Conservation (phyloP, 768 basidiomycete genomes). For the Lactarius sanguifluus region DNA sequence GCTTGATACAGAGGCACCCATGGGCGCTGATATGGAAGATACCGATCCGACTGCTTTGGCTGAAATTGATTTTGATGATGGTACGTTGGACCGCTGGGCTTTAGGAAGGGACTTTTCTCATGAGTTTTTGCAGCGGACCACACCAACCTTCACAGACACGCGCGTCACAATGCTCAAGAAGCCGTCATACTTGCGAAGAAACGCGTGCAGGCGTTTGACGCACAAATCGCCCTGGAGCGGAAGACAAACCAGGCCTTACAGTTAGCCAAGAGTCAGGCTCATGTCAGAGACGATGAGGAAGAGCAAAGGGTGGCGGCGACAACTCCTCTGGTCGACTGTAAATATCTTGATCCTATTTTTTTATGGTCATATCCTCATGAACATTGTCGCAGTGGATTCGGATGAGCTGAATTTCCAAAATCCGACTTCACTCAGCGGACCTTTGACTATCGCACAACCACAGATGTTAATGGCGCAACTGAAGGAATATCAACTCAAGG, state of each 20-base stretch:
- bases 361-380: neutral
- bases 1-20: slow-evolving; percentile 45
- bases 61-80: slow-evolving; percentile 90
- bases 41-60: slow-evolving; percentile 52
- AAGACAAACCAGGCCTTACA: slow-evolving; percentile 77
- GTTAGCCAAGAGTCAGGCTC: slow-evolving; percentile 56
- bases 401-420: slow-evolving; percentile 99
- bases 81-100: slow-evolving; percentile 42
- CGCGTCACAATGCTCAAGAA: slow-evolving; percentile 85
- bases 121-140: slow-evolving; percentile 64
- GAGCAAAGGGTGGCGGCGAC: slow-evolving; percentile 33
- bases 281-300: slow-evolving; percentile 46
- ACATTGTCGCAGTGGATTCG: slow-evolving; percentile 66
- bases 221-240: slow-evolving; percentile 73
- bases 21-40: slow-evolving; percentile 58
- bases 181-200: slow-evolving; percentile 77
- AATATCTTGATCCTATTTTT: slow-evolving; percentile 34
- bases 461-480: slow-evolving; percentile 94
- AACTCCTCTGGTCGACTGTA: slow-evolving; percentile 70
- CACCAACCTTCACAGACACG: slow-evolving; percentile 82
- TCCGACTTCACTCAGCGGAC: slow-evolving; percentile 84
- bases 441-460: slow-evolving; percentile 85
- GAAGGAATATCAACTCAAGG: slow-evolving; percentile 98
- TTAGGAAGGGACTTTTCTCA: slow-evolving; percentile 9
- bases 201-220: slow-evolving; percentile 84